Evolutionary conservation across 768 basidiomycete species (phyloP), one percentile per base, ranked within the genome.

Genomic region (Tylopilus sp.): DNA sequence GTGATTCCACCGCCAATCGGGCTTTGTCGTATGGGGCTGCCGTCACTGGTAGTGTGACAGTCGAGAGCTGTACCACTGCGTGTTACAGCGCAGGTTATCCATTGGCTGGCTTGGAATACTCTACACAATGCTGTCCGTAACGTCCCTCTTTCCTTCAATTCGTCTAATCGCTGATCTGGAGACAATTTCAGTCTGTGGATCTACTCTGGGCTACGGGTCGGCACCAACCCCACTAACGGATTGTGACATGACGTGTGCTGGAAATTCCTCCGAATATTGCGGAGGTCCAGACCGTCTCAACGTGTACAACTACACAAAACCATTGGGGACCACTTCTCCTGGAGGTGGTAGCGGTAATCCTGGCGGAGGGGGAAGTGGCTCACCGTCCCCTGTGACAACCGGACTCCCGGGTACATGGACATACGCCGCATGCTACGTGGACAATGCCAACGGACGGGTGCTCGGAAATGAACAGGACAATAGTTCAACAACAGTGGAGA

Each of bases 381-480:
- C n/a, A n/a, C n/a, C n/a, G 30, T 42, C 50, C 11, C 78, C 80
- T 0, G 81, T 86, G 26, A 76, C 72, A 1, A 64, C 62, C 11
- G 80, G 78, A 21, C 78, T 89, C 5, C 80, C 82, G 0, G 66
- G 67, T 6, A 72, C 72, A 24, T 89, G 85, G 83, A 70, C 72
- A 0, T 89, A 87, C 50, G 76, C 69, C 22, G 81, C 75, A 7
- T 89, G 89, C 61, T 91, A 79, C 67, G 81, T 88, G 81, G 89
- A 91, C 63, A 83, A 83, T 49, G 80, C 78, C 0, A 63, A 78
- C 59, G 88, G 89, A 14, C 85, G 87, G 13, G 72, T 84, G n/a
- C 74, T 88, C 52, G 59, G 67, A 25, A 72, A 69, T 29, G 73
- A 79, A 57, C 52, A 74, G 0, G 73, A 78, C 49, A 65, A 60